A percentile compares a stretch with the other conserved stretches of the same genome.
Conservation (phyloP, 805 yeast genomes). For the Lipomyces lipofer region DNA sequence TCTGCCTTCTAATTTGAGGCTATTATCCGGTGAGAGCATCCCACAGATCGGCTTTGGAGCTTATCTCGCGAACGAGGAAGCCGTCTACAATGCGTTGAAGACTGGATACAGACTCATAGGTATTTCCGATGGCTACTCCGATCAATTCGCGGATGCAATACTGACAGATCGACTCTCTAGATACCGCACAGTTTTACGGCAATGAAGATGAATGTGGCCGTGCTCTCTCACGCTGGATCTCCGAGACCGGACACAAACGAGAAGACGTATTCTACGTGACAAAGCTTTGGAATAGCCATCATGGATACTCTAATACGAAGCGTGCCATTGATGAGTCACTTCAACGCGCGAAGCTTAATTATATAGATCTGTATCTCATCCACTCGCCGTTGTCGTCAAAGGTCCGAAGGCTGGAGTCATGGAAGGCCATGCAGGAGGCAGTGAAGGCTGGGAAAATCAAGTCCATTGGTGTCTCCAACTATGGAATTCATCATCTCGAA, state of each 20-base stretch:
- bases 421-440: slow-evolving; percentile 58
- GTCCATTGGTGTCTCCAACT: slow-evolving; percentile 66
- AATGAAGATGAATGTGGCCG: slow-evolving; percentile 64
- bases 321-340: slow-evolving; percentile 59
- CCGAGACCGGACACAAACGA: slow-evolving; percentile 50
- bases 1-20: slow-evolving; percentile 6
- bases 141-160: too few relatives aligned
- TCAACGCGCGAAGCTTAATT: slow-evolving; percentile 54
- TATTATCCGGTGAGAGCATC: slow-evolving; percentile 11
- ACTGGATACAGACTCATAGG: slow-evolving; percentile 72
- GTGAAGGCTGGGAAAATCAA: slow-evolving; percentile 52
- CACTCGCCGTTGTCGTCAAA: slow-evolving; percentile 48
- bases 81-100: slow-evolving; percentile 58
- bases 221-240: slow-evolving; percentile 48
- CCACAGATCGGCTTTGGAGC: slow-evolving; percentile 26
- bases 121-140: not conserved
- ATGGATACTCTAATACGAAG: slow-evolving; percentile 57
- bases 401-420: slow-evolving; percentile 48
- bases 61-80: slow-evolving; percentile 30
- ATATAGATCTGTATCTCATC: slow-evolving; percentile 70
- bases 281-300: slow-evolving; percentile 66
- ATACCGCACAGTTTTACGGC: slow-evolving; percentile 66
- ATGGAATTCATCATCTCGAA: slow-evolving; percentile 56
- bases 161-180: slow-evolving; percentile 5
- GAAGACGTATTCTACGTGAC: slow-evolving; percentile 65